phyloP scores from a whole-genome alignment of 1,139 yeast species.

The Casaregolazyma suthepensis region DNA sequence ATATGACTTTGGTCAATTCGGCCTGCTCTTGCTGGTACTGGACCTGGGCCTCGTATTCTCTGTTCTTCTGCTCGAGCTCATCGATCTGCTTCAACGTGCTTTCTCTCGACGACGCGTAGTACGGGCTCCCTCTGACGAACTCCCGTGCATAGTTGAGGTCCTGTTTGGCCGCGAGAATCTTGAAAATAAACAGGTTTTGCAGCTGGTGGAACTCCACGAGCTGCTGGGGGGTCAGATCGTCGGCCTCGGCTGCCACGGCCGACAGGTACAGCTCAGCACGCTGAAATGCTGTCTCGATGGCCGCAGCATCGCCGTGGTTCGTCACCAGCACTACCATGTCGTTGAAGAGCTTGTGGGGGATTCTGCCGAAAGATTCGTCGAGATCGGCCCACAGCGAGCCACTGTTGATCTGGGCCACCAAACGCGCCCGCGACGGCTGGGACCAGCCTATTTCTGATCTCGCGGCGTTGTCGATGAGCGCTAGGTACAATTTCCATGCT shows the following conservation, averaged over 20 bases:
- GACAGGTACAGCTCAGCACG: conserved; percentile 17
- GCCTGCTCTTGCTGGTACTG: not conserved
- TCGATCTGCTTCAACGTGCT: conserved; percentile 12
- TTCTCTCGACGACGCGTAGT: conserved; percentile 13
- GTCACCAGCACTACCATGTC: conserved; percentile 16
- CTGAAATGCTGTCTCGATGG: conserved; percentile 13
- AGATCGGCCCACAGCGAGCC: conserved; percentile 17
- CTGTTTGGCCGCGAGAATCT: conserved; percentile 18
- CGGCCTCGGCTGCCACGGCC: conserved; percentile 11
- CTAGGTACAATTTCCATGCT: conserved; percentile 24
- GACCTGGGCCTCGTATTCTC: not conserved
- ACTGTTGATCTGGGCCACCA: conserved; percentile 13
- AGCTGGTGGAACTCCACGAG: conserved; percentile 14
- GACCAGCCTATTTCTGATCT: conserved; percentile 15
- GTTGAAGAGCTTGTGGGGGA: conserved; percentile 16
- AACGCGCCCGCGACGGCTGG: conserved; percentile 11
- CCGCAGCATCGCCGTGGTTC: conserved; percentile 13
- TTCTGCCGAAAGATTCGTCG: conserved; percentile 12
- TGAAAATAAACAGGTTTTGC: conserved; percentile 19
- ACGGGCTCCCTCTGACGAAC: conserved; percentile 15
- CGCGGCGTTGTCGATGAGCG: conserved; percentile 20
- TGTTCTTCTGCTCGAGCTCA: conserved; percentile 6
- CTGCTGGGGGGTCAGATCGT: conserved; percentile 12
- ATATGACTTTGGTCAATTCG: not conserved
- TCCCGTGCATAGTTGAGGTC: conserved; percentile 24